These are phyloP conservation scores for Coprinellus micaceus DNA, from an alignment of 768 basidiomycete species.

Conservation along the genomic window DNA sequence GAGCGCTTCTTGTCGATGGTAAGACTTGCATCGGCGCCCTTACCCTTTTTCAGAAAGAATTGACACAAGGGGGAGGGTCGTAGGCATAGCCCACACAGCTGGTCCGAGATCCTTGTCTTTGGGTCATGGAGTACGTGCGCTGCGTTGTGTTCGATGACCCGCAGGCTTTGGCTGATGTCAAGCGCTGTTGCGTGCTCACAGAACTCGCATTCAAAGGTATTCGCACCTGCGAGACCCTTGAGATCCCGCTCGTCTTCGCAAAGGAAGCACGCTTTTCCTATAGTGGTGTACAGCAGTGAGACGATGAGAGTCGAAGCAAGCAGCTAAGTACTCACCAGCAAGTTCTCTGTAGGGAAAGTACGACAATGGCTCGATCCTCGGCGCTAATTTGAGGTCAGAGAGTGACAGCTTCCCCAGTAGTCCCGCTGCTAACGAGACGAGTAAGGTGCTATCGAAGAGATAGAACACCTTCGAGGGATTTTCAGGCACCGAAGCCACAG, in stretches of 20 bases:
- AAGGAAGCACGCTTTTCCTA: constrained; percentile 21
- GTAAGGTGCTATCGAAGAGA: constrained; percentile 21
- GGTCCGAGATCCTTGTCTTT: constrained; percentile 3
- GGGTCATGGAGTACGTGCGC: constrained; percentile 25
- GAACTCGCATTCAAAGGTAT: constrained; percentile 10
- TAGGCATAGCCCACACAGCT: constrained; percentile 26
- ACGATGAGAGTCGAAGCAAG: constrained; percentile 2
- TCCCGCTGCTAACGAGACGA: constrained; percentile 18
- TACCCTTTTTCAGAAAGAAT: constrained; percentile 17
- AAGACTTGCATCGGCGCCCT: constrained; percentile 12
- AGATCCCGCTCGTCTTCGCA: constrained; percentile 14
- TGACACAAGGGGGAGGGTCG: constrained; percentile 16
- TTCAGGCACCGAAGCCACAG: not conserved
- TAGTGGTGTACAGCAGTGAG: not conserved
- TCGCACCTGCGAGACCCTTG: constrained; percentile 1
- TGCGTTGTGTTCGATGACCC: constrained; percentile 24
- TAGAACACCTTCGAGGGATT: constrained; percentile 12
- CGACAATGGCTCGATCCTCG: constrained; percentile 12
- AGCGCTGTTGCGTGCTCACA: constrained; percentile 12
- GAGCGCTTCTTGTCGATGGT: constrained; percentile 16
- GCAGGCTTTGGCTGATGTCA: constrained; percentile 14
- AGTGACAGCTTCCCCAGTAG: constrained; percentile 16
- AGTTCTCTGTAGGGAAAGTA: constrained; percentile 19
- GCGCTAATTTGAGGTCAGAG: constrained; percentile 16
- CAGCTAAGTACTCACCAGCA: constrained; percentile 15